Base-by-base conservation (phyloP, 495 filamentous ascomycete species). In the Gamarada debralockiae region DNA sequence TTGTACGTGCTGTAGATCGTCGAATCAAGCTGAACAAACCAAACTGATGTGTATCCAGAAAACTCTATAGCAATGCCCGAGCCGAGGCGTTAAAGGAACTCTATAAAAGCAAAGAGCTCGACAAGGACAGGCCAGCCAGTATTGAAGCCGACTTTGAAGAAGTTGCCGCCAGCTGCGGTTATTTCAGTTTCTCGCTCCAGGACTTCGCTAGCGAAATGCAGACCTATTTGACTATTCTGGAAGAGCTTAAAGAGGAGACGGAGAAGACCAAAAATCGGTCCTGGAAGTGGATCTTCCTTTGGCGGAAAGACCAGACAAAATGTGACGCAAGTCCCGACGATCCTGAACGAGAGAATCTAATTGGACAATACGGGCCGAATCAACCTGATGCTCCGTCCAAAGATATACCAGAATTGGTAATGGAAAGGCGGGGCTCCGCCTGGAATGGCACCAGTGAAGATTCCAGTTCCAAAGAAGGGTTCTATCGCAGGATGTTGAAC, bases 61-160 rank as follows among this genome's bases (percentile, higher is more conserved):
- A 79, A 13, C 68, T 97, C 6, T 98, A 92, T 62, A 83, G 79
- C 25, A 66, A 74, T 40, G 84, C 91, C 14, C 76, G 92, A 58
- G 75, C 81, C 31, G 80, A 86, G 46, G 90, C 92, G 0, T 74
- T 98, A 2, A 76, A 81, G 47, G 72, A 82, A 45, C 73, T 98
- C 13, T 97, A 97, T 67, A 83, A 81, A 53, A 82, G 75, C 37
- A 86, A 89, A 49, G 83, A 89, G 48, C 71, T 88, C 20, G 78
- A 80, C 34, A 80, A 79, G 49, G 70, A 82, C 3, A 74, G 80
- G 25, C 78, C 80, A 2, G 73, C 87, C 27, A 84, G 84, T 36
- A 73, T 89, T n/a, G 86, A 92, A 54, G 93, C 93, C 5, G 93
- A 96, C 63, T 86, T 95, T 44, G 93, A 98, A 65, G 93, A 98